Evolutionary conservation across 2,329 filamentous ascomycete species (phyloP), one percentile per base, ranked within the genome.

Genomic region (Colletotrichum godetiae): DNA sequence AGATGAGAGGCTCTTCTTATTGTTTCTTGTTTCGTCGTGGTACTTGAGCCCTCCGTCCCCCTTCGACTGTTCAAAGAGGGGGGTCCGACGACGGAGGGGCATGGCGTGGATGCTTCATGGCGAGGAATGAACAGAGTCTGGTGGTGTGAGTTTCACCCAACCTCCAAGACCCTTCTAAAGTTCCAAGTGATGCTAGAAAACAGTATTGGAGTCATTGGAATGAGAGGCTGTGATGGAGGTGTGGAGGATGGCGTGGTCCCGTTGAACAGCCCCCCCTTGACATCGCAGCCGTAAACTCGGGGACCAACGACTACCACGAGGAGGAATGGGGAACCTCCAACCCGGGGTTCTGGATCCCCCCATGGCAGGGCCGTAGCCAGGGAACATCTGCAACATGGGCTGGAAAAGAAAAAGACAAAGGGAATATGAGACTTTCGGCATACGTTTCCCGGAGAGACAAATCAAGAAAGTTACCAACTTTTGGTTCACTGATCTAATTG

Each of bases 81-180:
- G 35, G 6, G 35, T 6, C 10, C 37, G 37, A 42, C 46, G 56
- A 59, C 22, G 22, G 27, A 31, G 53, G 15, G n/a, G 27, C 12
- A 31, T 5, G 11, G 65, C 59, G 5, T 42, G 52, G 52, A 70
- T 27, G 56, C 42, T 49, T 57, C 66, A 10, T 70, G 22, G 31
- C 6, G 33, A 31, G 59, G 70, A 70, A 73, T 73, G 70, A 46
- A 13, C 19, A 33, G 29, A n/a, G 37, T 52, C 37, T 31, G 59
- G 35, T 33, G 66, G 69, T 42, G 57, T 37, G 24, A 42, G 52
- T 49, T 65, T 19, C 19, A 42, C 58, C 58, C 70, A 73, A 59
- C 70, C 66, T 19, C 66, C 67, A 57, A 22, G 53, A 42, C 52
- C 37, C 19, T 19, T 22, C 33, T 27, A 27, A 27, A 27, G 27